Conservation (phyloP, 2,329 filamentous ascomycete species). For the Arthrobotrys musiformis region DNA sequence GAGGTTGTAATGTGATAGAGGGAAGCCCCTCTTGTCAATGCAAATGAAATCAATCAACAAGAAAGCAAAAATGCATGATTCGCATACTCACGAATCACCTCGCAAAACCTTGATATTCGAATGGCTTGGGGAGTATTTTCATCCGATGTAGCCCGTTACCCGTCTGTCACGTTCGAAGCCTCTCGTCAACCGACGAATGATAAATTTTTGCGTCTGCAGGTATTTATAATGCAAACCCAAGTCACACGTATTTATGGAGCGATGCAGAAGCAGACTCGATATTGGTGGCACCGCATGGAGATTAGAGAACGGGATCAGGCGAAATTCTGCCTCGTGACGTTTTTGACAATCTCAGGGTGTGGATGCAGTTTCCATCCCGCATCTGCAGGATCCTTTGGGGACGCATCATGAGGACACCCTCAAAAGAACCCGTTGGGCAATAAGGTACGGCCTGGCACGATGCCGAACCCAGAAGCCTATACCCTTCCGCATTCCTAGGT, state of each 20-base stretch:
- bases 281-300: constrained; percentile 31
- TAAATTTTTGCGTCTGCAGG: constrained; percentile 14
- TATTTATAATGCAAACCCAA: constrained; percentile 9
- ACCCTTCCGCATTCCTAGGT: not conserved
- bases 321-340: not conserved
- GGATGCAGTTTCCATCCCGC: not conserved
- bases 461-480: constrained; percentile 4
- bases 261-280: constrained; percentile 13
- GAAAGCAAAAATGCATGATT: not conserved
- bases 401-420: constrained; percentile 20
- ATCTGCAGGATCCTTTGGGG: constrained; percentile 1
- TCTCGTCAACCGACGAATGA: not conserved
- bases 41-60: not conserved
- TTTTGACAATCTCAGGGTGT: not conserved
- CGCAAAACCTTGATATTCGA: not conserved
- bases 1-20: constrained; percentile 14
- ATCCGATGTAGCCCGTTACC: constrained; percentile 12
- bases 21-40: constrained; percentile 1
- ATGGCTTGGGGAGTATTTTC: constrained; percentile 9
- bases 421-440: constrained; percentile 1
- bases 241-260: constrained; percentile 15
- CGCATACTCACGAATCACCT: constrained; percentile 1
- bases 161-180: not conserved
- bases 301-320: constrained; percentile 19
- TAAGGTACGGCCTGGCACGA: constrained; percentile 32